Base-by-base conservation (phyloP, 2,329 filamentous ascomycete genomes). In the Drechslerella coelobrocha region DNA sequence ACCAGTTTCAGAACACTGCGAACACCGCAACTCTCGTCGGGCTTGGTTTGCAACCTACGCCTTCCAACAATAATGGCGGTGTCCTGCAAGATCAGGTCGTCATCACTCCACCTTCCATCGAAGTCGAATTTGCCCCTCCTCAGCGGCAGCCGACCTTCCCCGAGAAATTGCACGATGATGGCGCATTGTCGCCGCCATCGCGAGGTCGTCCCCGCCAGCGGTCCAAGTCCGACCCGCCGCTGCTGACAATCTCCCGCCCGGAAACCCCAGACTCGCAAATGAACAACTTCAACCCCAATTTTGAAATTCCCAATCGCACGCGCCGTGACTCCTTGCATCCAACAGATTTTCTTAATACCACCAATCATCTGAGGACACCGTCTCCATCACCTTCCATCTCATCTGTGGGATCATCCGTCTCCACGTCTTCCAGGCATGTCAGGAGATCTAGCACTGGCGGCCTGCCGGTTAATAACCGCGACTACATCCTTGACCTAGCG, bases 401-500 rank as follows among this genome's bases (percentile, higher is more conserved):
- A 2, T 68, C 72, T 29, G 66, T 71, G 37, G 55, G 51, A 19
- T 73, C 72, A 41, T 75, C 71, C 0, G 55, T 59, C 31, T 71
- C 74, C 24, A 54, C 61, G 3, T 72, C 74, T 12, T 72, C 77
- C 9, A 82, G 82, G 61, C 79, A 79, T 14, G 81, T 79, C 8
- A 80, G 83, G 24, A 82, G 82, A 61, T 82, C 82, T 4, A 83
- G 82, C 10, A 82, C 82, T 37, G 82, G 82, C 17, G 83, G 81
- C 39, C 79, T 84, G 34, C 81, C 81, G 26, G 34, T 47, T n/a
- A 82, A 82, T 62, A 84, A 86, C 73, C 84, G 88, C 41, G 88
- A 89, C 76, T 89, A 96, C 77, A 94, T 96, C n/a, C 82, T 97
- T 41, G 91, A 92, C 72, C 84, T 97, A 14, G 93, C 92, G 9